Evolutionary conservation across 2,329 filamentous ascomycete genomes (phyloP), one percentile per base, ranked within the genome.

Genomic region (Colletotrichum euphorbiae): DNA sequence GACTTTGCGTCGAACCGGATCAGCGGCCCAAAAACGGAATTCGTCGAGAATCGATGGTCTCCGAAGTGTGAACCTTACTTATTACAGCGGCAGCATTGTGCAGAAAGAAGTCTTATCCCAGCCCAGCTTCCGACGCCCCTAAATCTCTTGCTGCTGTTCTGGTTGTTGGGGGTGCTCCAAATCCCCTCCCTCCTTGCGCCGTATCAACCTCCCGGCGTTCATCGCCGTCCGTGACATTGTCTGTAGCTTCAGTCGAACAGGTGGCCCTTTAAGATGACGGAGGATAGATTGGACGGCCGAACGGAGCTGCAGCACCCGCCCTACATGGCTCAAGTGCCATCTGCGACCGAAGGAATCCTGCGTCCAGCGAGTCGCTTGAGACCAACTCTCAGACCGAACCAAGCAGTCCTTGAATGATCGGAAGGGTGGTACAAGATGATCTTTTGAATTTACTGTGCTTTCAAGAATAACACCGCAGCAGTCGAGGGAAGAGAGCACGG

Each of bases 1-100:
- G 31, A 55, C 6, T 6, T 48, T 19, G 19, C 28, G 31, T 15
- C 28, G 50, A 17, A 36, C 36, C 56, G 62, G 56, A 48, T 21
- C n/a, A 12, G 42, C 50, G 40, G 40, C 48, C 56, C 62, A 36
- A 45, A 28, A 61, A 33, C n/a, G 13, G 48, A 38, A 43, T 46
- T 55, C 48, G 43, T 56, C 43, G 31, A 28, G 52, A 58, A 40
- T 28, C 33, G 4, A 21, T 33, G 19, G 36, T 31, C 13, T 21
- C 13, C 40, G 60, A 15, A 19, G 28, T 36, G 56, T 36, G n/a
- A 38, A 31, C 28, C 28, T 28, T 28, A n/a, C n/a, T n/a, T n/a
- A n/a, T n/a, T n/a, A 28, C 21, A 40, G 21, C 17, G 52, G 36
- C 19, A 31, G 52, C 52, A 43, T 43, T 55, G 1, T 33, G 6